phyloP scores from a whole-genome alignment of 2,329 filamentous ascomycete genomes.

The Graphium sp. region DNA sequence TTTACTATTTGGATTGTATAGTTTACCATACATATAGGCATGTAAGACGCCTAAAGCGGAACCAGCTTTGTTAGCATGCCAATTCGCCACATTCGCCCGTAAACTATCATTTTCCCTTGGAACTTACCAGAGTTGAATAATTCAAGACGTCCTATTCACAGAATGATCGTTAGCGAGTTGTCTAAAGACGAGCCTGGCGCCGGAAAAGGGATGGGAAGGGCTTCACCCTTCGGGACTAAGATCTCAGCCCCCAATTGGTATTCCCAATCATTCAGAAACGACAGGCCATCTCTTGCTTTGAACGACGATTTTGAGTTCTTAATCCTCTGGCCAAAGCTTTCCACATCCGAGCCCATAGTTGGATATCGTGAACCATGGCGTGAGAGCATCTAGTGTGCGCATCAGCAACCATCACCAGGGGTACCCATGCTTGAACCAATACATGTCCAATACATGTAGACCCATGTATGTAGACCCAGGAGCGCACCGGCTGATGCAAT shows the following conservation, averaged over 20 bases:
- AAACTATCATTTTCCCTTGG: background rate
- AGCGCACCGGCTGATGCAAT: background rate
- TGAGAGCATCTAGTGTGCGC: constrained; percentile 47
- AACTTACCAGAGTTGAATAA: constrained; percentile 43
- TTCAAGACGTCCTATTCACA: constrained; percentile 41
- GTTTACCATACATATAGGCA: constrained; percentile 53
- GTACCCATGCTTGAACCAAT: no score
- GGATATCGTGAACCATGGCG: constrained; percentile 63
- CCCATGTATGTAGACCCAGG: no score
- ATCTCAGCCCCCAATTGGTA: constrained; percentile 57
- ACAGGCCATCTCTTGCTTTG: constrained; percentile 38
- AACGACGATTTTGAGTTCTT: constrained; percentile 33
- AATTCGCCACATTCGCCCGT: background rate
- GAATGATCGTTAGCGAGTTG: background rate
- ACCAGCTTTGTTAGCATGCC: no score
- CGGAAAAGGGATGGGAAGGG: background rate
- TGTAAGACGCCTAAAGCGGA: constrained; percentile 38
- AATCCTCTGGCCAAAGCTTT: constrained; percentile 38
- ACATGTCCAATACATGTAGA: no score
- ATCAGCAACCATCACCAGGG: no score
- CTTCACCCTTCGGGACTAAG: constrained; percentile 49
- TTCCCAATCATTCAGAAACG: constrained; percentile 52
- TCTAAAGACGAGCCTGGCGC: background rate
- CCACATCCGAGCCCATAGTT: constrained; percentile 38
- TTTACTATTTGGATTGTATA: constrained; percentile 58